Base-by-base conservation (phyloP, 2,329 filamentous ascomycete genomes). In the Chrysoporthe cubensis region DNA sequence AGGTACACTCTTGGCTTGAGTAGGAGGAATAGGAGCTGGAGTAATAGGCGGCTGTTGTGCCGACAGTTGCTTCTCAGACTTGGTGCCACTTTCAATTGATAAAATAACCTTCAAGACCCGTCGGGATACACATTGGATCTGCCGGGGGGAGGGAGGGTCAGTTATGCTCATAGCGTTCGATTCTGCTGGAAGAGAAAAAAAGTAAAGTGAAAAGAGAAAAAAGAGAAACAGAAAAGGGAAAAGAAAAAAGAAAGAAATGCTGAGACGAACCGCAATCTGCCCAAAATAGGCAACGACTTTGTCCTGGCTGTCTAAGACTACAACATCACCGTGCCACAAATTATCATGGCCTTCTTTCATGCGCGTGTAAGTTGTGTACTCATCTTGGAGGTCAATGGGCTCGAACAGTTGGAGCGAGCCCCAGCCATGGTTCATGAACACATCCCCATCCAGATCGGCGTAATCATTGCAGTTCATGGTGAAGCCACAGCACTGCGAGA, bases 211-310 rank as follows among this genome's bases (percentile, higher is more conserved):
- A 26, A 26, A 26, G 26, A 26, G 26, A 26, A 26, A 26, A 26
- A 26, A 26, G 26, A 26, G 2, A 26, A 26, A 26, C 26, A 26
- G 26, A 26, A 2, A 26, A 26, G 26, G 2, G 26, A 26, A 26
- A 2, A 40, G 9, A 9, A 40, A 40, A 40, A 40, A 40, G 84
- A 79, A 90, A 89, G 69, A 91, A 80, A 50, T 32, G 26, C 26
- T 26, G 26, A 26, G 26, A 89, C 82, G 72, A 86, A 85, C 73
- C 89, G 88, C 44, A 88, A 88, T 66, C 90, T 89, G 72, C 85
- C 83, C 75, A 34, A 78, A 75, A 6, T 84, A 73, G 58, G 81
- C 84, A 14, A 85, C 81, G 48, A 86, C 78, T 64, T 74, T 78
- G 42, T 85, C 83, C 26, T 26, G 2, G 48, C 82, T 81, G 37